phyloP scores from a whole-genome alignment of 2,329 filamentous ascomycete species.

The Trichophyton simii region DNA sequence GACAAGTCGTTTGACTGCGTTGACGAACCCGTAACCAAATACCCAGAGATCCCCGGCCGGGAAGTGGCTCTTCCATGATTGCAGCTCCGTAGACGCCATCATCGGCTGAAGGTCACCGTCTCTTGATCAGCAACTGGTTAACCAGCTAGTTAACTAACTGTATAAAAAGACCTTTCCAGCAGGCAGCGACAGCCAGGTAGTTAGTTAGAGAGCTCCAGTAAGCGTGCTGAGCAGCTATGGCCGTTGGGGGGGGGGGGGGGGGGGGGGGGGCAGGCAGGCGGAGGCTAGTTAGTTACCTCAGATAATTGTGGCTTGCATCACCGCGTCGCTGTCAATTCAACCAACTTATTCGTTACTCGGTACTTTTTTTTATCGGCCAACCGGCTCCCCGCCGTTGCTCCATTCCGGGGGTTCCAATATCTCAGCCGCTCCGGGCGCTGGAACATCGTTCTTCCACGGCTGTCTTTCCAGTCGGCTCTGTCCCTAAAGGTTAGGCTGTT shows the following conservation, averaged over 20 bases:
- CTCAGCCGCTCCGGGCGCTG: neutral
- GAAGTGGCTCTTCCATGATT: conserved; percentile 34
- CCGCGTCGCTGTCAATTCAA: neutral
- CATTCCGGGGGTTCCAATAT: too few relatives aligned
- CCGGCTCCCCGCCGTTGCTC: too few relatives aligned
- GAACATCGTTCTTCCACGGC: neutral
- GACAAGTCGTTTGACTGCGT: neutral
- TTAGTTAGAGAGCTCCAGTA: neutral
- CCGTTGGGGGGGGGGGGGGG: too few relatives aligned
- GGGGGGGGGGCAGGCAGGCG: too few relatives aligned
- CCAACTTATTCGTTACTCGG: too few relatives aligned
- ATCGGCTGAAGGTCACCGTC: neutral
- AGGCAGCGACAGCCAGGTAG: neutral
- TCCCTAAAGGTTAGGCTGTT: too few relatives aligned
- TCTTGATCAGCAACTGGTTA: too few relatives aligned
- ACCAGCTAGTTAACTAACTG: neutral
- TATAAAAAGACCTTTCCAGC: neutral
- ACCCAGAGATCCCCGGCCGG: conserved; percentile 69
- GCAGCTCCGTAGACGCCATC: neutral
- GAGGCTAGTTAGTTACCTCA: too few relatives aligned
- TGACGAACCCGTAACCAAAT: conserved; percentile 84
- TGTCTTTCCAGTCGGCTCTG: too few relatives aligned
- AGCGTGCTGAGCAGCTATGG: neutral
- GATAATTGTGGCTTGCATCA: neutral
- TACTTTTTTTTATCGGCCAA: too few relatives aligned